A percentile compares a stretch with the other conserved stretches of the same genome.
phyloP scores from a whole-genome alignment of 805 yeast species.

The Myxozyma udenii region DNA sequence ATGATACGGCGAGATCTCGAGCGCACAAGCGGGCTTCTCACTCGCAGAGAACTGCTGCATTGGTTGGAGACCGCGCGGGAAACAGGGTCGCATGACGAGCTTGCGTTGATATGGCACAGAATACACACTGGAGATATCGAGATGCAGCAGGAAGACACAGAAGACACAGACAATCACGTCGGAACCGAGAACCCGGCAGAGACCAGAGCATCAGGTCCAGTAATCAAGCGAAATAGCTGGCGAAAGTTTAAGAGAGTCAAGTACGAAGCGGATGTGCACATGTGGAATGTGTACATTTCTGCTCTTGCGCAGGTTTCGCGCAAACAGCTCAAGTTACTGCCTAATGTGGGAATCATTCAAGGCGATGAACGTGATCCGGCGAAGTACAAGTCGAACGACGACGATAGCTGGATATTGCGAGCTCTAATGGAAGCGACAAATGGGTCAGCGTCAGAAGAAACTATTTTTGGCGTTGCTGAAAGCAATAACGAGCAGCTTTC shows the following conservation, averaged over 20 bases:
- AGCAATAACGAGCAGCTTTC: background rate
- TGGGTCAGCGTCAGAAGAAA: background rate
- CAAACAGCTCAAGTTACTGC: background rate
- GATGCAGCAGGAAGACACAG: background rate
- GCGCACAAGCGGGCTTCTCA: conserved; percentile 15
- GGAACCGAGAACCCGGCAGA: background rate
- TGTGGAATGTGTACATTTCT: conserved; percentile 15
- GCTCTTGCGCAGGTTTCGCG: background rate
- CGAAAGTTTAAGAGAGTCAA: background rate
- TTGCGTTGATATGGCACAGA: conserved; percentile 13
- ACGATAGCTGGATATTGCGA: conserved; percentile 5
- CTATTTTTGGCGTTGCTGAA: no score
- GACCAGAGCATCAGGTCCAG: background rate
- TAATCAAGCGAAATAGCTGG: background rate
- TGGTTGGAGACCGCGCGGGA: conserved; percentile 16
- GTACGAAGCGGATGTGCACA: conserved; percentile 4
- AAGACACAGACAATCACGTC: background rate
- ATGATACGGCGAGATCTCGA: conserved; percentile 19
- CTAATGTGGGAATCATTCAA: background rate
- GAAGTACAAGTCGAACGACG: background rate
- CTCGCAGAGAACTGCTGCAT: conserved; percentile 13
- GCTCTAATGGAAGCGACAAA: background rate
- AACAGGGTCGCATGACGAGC: background rate
- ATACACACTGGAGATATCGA: conserved; percentile 8
- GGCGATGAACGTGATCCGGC: conserved; percentile 1